Base-by-base conservation (phyloP, 768 basidiomycete genomes). In the Trametes coccinea region DNA sequence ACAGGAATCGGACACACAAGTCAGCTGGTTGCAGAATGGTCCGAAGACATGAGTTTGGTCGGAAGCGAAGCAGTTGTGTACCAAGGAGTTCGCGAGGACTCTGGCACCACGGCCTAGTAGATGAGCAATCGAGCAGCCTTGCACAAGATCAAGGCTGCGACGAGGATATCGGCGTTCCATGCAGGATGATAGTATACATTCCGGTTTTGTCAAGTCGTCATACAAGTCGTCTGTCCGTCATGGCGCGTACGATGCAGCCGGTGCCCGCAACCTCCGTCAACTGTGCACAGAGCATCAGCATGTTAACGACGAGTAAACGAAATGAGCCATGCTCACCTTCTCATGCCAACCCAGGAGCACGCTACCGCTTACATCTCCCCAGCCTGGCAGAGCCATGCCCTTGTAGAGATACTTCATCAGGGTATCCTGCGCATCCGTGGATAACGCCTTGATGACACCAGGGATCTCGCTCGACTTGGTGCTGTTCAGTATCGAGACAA, bases 391-490 rank as follows among this genome's bases (percentile, higher is more conserved):
- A 16, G 80, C 84, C 95, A 97, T 98, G 14, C 93, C 95, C 78
- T 98, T 98, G 84, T 98, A 98, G 14, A 98, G 79, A 71, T 96
- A 98, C 73, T 95, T 96, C 96, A 97, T 98, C 56, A 98, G 81
- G 34, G 88, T 91, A 70, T 97, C 96, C 70, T 95, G 92, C 46
- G 82, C 77, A 53, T 92, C 89, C 66, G 82, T 82, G 2, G 87
- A 82, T 33, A 98, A 81, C 0, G 80, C 73, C 69, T 87, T 90
- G 72, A 97, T 81, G 52, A 90, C 85, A 29, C 77, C 76, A 2
- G 89, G 80, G 64, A 98, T 93, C 64, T 98, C 95, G 2, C 92
- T 82, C 5, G 93, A 79, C 73, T 96, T 93, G 11, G 95, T 97
- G 59, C 92, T 94, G 80, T 97, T 98, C 64, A 98, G 84, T 65